phyloP scores from a whole-genome alignment of 75 land plant genomes.

The Ceratopteris richardii region DNA sequence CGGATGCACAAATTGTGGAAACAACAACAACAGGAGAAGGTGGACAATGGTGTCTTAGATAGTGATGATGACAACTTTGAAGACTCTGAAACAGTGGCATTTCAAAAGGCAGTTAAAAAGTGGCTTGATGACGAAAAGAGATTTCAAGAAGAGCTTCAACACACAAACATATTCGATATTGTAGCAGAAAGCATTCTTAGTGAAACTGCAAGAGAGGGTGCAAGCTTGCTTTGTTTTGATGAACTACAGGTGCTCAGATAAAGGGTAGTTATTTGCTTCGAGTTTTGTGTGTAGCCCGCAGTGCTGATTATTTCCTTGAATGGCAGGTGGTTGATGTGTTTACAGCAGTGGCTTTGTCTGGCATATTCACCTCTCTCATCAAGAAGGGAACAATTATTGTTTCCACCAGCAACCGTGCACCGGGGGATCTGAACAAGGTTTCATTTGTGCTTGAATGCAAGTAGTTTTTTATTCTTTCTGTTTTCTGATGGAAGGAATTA shows the following conservation, averaged over 20 bases:
- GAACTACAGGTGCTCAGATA: constrained; percentile 73
- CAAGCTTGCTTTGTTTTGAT: constrained; percentile 96
- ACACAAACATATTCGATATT: constrained; percentile 70
- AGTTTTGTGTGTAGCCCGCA: too few relatives aligned
- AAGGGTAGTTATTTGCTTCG: not conserved
- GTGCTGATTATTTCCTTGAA: not conserved
- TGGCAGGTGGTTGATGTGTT: constrained; percentile 93
- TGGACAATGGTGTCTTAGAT: not conserved
- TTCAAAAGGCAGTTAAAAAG: constrained; percentile 60
- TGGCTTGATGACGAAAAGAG: constrained; percentile 77
- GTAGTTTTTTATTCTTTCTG: not conserved
- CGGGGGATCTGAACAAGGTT: constrained; percentile 91
- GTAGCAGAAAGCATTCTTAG: constrained; percentile 85
- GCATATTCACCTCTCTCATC: constrained; percentile 73
- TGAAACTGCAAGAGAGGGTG: constrained; percentile 44
- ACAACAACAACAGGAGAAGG: constrained; percentile 39
- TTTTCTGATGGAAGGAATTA: not conserved
- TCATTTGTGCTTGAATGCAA: not conserved
- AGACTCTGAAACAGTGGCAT: constrained; percentile 49
- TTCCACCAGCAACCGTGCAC: constrained; percentile 91
- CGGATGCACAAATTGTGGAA: constrained; percentile 91
- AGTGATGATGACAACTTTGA: constrained; percentile 25
- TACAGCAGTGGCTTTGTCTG: constrained; percentile 93
- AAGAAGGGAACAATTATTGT: constrained; percentile 76
- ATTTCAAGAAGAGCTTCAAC: constrained; percentile 49